Conservation (phyloP, 345 rosid species). For the Litchi chinensis region DNA sequence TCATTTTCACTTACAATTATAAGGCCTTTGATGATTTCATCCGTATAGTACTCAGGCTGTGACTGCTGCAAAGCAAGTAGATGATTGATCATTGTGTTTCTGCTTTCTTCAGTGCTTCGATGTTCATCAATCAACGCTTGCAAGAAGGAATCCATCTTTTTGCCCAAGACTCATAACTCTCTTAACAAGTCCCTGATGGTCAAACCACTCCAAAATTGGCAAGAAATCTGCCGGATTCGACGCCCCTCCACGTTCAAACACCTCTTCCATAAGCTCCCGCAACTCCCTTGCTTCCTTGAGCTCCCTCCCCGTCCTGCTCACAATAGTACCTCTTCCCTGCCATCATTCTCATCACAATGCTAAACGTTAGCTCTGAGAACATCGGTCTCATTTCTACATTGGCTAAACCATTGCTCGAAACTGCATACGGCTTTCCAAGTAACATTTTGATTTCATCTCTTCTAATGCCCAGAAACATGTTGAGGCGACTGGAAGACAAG, state of each 20-base stretch:
- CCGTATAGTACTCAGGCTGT: slow-evolving; percentile 44
- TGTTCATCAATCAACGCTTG: slow-evolving; percentile 54
- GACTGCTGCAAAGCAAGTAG: slow-evolving; percentile 45
- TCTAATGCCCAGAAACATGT: neutral
- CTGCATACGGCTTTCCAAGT: neutral
- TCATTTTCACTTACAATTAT: slow-evolving; percentile 15
- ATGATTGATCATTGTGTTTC: slow-evolving; percentile 46
- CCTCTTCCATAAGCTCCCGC: slow-evolving; percentile 41
- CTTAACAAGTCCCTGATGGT: slow-evolving; percentile 27
- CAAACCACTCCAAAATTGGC: slow-evolving; percentile 43
- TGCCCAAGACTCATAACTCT: slow-evolving; percentile 20
- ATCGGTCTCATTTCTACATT: slow-evolving; percentile 44
- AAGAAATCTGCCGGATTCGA: slow-evolving; percentile 48
- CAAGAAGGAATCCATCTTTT: slow-evolving; percentile 39
- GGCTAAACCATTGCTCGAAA: slow-evolving; percentile 15
- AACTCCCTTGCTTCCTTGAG: slow-evolving; percentile 40
- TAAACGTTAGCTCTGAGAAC: slow-evolving; percentile 38
- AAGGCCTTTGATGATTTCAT: slow-evolving; percentile 53
- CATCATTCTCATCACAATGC: slow-evolving; percentile 45
- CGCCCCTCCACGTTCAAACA: slow-evolving; percentile 20
- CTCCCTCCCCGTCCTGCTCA: slow-evolving; percentile 32
- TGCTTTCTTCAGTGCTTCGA: slow-evolving; percentile 22
- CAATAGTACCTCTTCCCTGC: slow-evolving; percentile 53
- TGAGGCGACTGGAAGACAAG: slow-evolving; percentile 42
- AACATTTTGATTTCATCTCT: slow-evolving; percentile 25